Evolutionary conservation across 2,329 filamentous ascomycete genomes (phyloP).

Genomic region (Paecilomyces formosus): DNA sequence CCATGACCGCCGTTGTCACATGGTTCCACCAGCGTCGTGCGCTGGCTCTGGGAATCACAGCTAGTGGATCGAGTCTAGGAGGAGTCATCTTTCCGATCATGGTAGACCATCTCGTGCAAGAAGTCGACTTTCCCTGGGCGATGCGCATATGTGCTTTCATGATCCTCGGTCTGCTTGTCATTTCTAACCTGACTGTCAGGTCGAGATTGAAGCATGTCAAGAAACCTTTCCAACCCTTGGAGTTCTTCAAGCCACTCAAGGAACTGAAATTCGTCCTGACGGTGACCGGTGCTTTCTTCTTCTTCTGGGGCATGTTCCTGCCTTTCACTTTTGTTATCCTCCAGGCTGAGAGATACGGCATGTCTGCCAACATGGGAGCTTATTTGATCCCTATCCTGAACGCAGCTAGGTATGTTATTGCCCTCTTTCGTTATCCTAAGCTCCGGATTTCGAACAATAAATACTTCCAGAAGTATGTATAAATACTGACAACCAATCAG

Average conservation of each 20-base stretch:
- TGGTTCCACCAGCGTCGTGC: constrained; percentile 50
- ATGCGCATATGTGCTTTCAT: constrained; percentile 53
- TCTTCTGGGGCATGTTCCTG: constrained; percentile 55
- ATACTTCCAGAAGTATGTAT: too few relatives aligned
- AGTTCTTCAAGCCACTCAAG: constrained; percentile 15
- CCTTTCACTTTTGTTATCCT: constrained; percentile 46
- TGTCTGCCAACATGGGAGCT: constrained; percentile 40
- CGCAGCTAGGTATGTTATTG: constrained; percentile 30
- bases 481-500: constrained; percentile 5
- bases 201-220: constrained; percentile 32
- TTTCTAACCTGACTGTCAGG: constrained; percentile 47
- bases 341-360: constrained; percentile 42
- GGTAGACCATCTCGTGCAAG: constrained; percentile 46
- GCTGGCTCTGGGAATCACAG: constrained; percentile 47
- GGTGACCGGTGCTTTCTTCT: constrained; percentile 19
- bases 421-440: too few relatives aligned
- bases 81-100: constrained; percentile 58
- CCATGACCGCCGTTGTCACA: constrained; percentile 29
- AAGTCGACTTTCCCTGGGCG: constrained; percentile 50
- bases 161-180: constrained; percentile 50
- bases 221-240: constrained; percentile 5
- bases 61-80: constrained; percentile 48
- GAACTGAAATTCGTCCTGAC: constrained; percentile 16
- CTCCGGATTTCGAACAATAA: too few relatives aligned
- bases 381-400: constrained; percentile 52